phyloP scores from a whole-genome alignment of 2,329 filamentous ascomycete species.

The Colletotrichum orchidophilum region DNA sequence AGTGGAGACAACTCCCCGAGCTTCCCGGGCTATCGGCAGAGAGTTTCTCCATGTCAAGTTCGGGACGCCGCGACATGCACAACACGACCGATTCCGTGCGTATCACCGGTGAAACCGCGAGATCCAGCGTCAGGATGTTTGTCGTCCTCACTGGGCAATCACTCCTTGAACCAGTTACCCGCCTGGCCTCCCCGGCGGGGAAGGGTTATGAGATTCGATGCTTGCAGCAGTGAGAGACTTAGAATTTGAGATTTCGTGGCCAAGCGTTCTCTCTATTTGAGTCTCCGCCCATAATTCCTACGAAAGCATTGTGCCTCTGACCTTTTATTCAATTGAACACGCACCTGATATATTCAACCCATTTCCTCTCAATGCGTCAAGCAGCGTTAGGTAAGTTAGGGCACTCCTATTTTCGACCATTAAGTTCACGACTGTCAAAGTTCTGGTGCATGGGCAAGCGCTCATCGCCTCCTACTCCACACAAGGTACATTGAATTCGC shows the following conservation, averaged over 20 bases:
- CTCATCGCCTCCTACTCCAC: not conserved
- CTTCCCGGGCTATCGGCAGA: conserved; percentile 16
- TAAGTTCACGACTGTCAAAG: not conserved
- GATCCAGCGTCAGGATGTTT: too few relatives aligned
- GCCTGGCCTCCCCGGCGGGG: too few relatives aligned
- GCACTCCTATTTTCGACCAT: not conserved
- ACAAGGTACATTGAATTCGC: not conserved
- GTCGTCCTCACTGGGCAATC: too few relatives aligned
- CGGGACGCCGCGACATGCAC: not conserved
- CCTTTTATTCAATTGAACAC: not conserved
- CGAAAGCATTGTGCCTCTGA: too few relatives aligned
- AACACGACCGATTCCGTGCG: not conserved
- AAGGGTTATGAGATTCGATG: too few relatives aligned
- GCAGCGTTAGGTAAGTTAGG: not conserved
- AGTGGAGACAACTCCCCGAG: not conserved
- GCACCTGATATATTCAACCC: too few relatives aligned
- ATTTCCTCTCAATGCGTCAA: too few relatives aligned
- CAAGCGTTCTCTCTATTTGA: too few relatives aligned
- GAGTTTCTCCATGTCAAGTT: conserved; percentile 19
- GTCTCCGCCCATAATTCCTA: too few relatives aligned
- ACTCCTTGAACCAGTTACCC: too few relatives aligned
- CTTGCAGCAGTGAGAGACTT: too few relatives aligned
- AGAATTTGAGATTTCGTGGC: too few relatives aligned
- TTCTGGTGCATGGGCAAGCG: not conserved
- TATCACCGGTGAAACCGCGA: not conserved